Percentiles rank a stretch among this genome's conserved stretches.
These are phyloP conservation scores for Capillidium heterosporum DNA, from an alignment of 371 early-diverging fungal species.

Conservation along the genomic window DNA sequence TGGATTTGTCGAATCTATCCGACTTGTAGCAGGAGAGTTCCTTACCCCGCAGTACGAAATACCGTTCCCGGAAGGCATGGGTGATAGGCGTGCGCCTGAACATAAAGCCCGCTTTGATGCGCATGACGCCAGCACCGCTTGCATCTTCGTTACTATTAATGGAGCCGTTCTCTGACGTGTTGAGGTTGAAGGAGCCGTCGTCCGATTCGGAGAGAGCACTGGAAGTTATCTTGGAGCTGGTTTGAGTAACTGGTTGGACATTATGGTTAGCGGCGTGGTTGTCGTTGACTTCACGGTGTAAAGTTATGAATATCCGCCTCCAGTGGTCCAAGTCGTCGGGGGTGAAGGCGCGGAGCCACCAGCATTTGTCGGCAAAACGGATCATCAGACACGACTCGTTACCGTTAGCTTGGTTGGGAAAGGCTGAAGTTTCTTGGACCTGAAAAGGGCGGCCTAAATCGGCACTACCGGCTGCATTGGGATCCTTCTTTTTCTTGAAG, in stretches of 20 bases:
- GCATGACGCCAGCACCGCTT: neutral
- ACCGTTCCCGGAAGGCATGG: neutral
- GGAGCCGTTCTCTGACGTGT: neutral
- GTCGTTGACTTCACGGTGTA: neutral
- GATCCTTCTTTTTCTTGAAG: neutral
- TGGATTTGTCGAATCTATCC: constrained; percentile 2
- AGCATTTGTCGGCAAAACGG: neutral
- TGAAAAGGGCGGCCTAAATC: neutral
- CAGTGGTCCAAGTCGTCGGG: constrained; percentile 2
- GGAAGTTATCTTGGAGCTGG: neutral
- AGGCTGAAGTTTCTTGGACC: constrained; percentile 2
- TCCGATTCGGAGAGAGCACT: neutral
- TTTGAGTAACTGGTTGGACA: neutral
- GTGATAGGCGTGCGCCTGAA: neutral
- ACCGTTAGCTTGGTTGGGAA: neutral
- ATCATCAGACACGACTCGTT: neutral
- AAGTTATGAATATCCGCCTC: constrained; percentile 1
- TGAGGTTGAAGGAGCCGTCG: neutral
- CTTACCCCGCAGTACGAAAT: constrained; percentile 3
- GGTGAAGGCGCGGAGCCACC: neutral
- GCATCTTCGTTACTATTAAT: neutral
- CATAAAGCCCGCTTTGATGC: constrained; percentile 4
- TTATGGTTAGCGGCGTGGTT: neutral
- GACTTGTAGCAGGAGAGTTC: constrained; percentile 1
- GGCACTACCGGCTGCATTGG: neutral